Conservation (phyloP, 352 stramenopile species). For the Pythium phragmiticola region DNA sequence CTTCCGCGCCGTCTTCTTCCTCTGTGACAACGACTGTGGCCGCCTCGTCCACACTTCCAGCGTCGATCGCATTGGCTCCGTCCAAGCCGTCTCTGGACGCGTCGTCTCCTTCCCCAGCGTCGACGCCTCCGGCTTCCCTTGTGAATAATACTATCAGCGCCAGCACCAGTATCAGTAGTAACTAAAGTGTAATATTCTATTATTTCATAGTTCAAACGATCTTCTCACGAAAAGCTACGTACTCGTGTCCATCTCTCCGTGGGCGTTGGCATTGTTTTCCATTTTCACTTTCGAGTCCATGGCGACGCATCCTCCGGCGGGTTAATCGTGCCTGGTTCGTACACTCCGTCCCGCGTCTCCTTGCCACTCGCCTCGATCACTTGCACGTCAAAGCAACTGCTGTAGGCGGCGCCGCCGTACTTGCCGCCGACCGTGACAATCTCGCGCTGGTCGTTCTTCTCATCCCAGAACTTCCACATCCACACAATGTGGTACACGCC, state of each 20-base stretch:
- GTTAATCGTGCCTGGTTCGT: constrained; percentile 9
- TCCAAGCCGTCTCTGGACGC: constrained; percentile 4
- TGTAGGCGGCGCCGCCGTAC: constrained; percentile 57
- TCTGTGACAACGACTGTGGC: background rate
- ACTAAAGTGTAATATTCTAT: constrained; percentile 28
- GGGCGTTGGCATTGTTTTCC: background rate
- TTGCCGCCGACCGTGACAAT: constrained; percentile 41
- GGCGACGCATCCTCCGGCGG: background rate
- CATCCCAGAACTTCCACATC: constrained; percentile 59
- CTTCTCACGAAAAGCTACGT: constrained; percentile 4
- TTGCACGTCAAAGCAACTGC: constrained; percentile 56
- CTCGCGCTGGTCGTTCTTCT: constrained; percentile 43
- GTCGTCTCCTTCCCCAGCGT: background rate
- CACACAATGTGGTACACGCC: constrained; percentile 62
- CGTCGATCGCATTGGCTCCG: constrained; percentile 3
- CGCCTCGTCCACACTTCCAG: background rate
- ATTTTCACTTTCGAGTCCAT: background rate
- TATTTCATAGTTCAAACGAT: constrained; percentile 24
- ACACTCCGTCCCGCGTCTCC: background rate
- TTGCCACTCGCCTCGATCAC: constrained; percentile 20
- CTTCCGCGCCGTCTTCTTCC: constrained; percentile 1
- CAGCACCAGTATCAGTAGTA: constrained; percentile 35
- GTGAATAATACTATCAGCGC: constrained; percentile 31
- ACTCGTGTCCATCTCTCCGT: background rate
- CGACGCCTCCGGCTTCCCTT: constrained; percentile 11